These are phyloP conservation scores for Elaeis guineensis DNA, from an alignment of 176 grass and related monocot genomes.

Conservation along the genomic window DNA sequence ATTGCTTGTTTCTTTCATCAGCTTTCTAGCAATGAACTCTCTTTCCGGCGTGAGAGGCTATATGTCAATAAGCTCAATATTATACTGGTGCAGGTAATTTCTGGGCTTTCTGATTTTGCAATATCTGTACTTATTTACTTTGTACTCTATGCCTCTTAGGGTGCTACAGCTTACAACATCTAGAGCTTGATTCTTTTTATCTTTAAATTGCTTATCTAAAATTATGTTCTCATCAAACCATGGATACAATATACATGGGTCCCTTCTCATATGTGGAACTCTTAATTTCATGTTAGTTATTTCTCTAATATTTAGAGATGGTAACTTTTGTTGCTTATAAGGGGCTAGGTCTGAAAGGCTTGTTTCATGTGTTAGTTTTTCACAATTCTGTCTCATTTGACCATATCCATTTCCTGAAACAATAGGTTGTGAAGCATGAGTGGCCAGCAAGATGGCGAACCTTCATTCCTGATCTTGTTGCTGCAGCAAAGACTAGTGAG, in stretches of 20 bases:
- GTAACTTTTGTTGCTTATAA: neutral
- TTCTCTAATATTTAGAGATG: too few species aligned
- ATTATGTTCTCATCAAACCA: too few species aligned
- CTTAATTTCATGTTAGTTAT: too few species aligned
- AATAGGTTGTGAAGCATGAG: conserved; percentile 91
- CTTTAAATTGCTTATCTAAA: too few species aligned
- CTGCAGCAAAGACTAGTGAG: conserved; percentile 94
- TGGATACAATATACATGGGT: too few species aligned
- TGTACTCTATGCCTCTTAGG: neutral
- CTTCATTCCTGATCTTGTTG: conserved; percentile 93
- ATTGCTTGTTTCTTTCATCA: conserved; percentile 19
- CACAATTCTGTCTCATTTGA: neutral
- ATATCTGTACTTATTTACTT: neutral
- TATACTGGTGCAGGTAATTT: conserved; percentile 88
- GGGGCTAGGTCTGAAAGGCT: neutral
- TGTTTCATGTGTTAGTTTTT: neutral
- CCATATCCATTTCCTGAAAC: conserved; percentile 10
- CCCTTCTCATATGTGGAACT: too few species aligned
- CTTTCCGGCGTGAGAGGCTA: conserved; percentile 88
- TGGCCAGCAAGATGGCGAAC: conserved; percentile 94
- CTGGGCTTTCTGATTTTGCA: neutral
- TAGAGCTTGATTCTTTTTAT: too few species aligned
- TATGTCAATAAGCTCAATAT: conserved; percentile 99
- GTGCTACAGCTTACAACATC: too few species aligned
- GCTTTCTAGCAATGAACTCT: conserved; percentile 85